Base-by-base conservation (phyloP, 805 yeast genomes). In the Kazachstania africana region DNA sequence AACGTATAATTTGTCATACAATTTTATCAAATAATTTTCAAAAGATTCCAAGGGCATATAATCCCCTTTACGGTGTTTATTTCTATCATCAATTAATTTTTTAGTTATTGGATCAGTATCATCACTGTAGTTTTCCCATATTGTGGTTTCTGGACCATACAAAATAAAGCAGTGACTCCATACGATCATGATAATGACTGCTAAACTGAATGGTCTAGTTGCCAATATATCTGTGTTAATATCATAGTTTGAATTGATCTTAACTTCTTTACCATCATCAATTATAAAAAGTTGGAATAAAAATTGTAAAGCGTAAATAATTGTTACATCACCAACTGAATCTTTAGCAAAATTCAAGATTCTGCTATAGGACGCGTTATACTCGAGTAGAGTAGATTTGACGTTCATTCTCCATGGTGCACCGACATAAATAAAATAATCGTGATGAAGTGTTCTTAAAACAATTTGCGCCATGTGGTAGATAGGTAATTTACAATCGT, bases 331-430 rank as follows among this genome's bases (percentile, higher is more conserved):
- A 6, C 77, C 80, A 38, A 60, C 64, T 30, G 63, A 69, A 23
- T 59, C 51, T 17, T 46, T 47, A 9, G 50, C 42, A 28, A 47
- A 43, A 13, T 42, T 36, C 18, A 34, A 29, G 13, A 79, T 66
- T 39, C 75, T 60, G 10, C 55, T 55, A 24, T 63, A 60, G 9
- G 70, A 72, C 3, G 63, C 57, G 15, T 64, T 63, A 39, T 71
- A 66, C 35, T 71, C 76, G 1, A 58, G 48, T 8, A 59, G 57
- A 5, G 72, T 69, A 8, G 79, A 74, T 24, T 60, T 62, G 22
- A 76, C 83, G 44, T 72, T 79, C 76, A 79, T 75, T 44, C 85
- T 68, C 57, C 78, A 72, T 1, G 91, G 91, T 6, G 84, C 80
- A 1, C 95, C 95, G 2, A 87, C 77, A 51, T 64, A 77, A 4